phyloP scores from a whole-genome alignment of 768 basidiomycete species.

The Trametes cinnabarina region DNA sequence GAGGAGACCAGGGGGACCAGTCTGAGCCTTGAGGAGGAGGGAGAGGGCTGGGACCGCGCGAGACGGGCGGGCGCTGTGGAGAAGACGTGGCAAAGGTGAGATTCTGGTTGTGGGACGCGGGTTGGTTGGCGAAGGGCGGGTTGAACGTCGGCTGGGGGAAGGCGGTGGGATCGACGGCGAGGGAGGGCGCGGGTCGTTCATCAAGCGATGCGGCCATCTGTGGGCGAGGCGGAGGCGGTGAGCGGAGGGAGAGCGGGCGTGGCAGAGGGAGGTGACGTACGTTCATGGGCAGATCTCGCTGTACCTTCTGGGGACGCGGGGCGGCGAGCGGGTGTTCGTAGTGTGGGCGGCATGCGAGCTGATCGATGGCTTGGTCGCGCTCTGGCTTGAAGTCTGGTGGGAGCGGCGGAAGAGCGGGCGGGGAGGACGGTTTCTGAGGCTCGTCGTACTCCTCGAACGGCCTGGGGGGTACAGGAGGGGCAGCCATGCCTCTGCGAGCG shows the following conservation, averaged over 20 bases:
- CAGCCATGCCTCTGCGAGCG: constrained; percentile 12
- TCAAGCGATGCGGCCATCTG: constrained; percentile 69
- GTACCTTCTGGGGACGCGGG: constrained; percentile 62
- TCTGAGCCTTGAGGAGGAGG: constrained; percentile 24
- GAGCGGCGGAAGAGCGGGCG: constrained; percentile 51
- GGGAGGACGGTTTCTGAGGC: constrained; percentile 12
- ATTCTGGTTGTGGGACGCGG: neutral
- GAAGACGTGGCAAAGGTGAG: constrained; percentile 10
- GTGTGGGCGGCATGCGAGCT: constrained; percentile 43
- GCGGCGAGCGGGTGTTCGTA: constrained; percentile 58
- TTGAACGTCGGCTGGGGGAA: constrained; percentile 23
- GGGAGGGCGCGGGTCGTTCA: constrained; percentile 35
- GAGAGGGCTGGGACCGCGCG: constrained; percentile 26
- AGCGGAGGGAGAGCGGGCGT: constrained; percentile 13
- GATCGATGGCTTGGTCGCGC: neutral
- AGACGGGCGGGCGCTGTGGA: constrained; percentile 2
- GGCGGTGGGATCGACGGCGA: constrained; percentile 19
- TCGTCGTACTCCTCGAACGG: constrained; percentile 26
- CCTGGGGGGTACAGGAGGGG: constrained; percentile 29
- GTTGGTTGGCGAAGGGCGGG: constrained; percentile 12
- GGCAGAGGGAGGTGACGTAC: constrained; percentile 37
- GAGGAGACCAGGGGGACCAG: constrained; percentile 27
- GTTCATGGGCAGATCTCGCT: constrained; percentile 59
- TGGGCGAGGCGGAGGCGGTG: constrained; percentile 23
- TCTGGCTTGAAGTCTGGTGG: constrained; percentile 39